These are phyloP conservation scores for Paraglomus brasilianum DNA, from an alignment of 192 early-diverging fungal species.

Conservation along the genomic window DNA sequence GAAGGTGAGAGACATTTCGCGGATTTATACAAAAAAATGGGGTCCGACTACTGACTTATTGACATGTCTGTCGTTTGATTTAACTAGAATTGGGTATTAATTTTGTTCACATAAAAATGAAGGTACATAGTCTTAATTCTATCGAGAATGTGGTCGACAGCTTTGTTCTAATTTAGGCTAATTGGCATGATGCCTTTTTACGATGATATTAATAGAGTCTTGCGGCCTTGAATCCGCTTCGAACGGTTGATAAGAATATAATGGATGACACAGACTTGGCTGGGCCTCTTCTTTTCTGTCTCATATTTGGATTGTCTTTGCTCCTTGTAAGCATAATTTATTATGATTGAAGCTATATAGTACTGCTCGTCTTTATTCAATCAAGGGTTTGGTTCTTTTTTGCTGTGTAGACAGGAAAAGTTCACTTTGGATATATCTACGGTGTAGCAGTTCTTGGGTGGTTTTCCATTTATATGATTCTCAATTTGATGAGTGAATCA, in stretches of 20 bases:
- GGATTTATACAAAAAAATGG: not conserved
- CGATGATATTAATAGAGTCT: no score
- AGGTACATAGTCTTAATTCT: slow-evolving; percentile 44
- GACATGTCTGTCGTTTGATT: not conserved
- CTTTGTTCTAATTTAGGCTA: not conserved
- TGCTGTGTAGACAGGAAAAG: slow-evolving; percentile 72
- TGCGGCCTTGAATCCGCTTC: slow-evolving; percentile 83
- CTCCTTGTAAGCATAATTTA: slow-evolving; percentile 57
- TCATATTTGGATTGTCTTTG: slow-evolving; percentile 88
- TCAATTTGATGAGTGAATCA: slow-evolving; percentile 91
- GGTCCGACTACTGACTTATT: not conserved
- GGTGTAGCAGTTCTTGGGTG: slow-evolving; percentile 90
- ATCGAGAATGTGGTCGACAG: not conserved
- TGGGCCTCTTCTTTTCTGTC: slow-evolving; percentile 89
- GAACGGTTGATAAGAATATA: slow-evolving; percentile 71
- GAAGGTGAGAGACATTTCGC: slow-evolving; percentile 56
- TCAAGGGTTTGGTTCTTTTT: not conserved
- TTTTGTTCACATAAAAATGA: slow-evolving; percentile 87
- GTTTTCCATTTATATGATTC: slow-evolving; percentile 76
- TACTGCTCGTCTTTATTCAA: no score
- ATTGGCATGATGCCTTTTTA: no score
- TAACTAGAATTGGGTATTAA: slow-evolving; percentile 87
- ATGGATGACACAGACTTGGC: slow-evolving; percentile 97
- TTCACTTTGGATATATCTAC: slow-evolving; percentile 98
- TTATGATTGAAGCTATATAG: not conserved